phyloP scores from a whole-genome alignment of 441 rosid genomes.

The Gossypium lobatum region DNA sequence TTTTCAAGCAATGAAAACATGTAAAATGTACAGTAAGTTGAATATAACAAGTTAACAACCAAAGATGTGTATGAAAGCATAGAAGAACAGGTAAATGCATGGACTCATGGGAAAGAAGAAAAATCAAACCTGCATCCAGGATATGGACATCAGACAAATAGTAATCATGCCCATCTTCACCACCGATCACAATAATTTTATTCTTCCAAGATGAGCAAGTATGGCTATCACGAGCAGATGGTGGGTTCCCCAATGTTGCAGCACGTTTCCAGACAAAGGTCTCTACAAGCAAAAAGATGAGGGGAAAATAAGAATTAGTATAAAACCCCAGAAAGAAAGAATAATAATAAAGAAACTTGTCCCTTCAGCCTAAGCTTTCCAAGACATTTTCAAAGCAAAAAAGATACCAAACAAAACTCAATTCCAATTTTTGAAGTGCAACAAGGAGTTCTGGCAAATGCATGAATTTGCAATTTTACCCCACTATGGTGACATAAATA shows the following conservation, averaged over 20 bases:
- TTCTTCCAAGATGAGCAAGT: constrained; percentile 90
- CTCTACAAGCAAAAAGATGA: constrained; percentile 39
- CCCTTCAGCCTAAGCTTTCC: neutral
- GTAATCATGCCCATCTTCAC: constrained; percentile 89
- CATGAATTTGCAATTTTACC: neutral
- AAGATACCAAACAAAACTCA: constrained; percentile 1
- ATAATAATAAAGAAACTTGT: neutral
- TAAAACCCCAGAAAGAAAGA: neutral
- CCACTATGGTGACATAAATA: neutral
- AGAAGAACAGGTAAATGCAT: neutral
- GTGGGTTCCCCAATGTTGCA: constrained; percentile 66
- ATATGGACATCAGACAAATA: constrained; percentile 90
- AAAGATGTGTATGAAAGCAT: neutral
- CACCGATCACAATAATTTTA: constrained; percentile 80
- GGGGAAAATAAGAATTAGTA: constrained; percentile 2
- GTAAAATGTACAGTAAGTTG: neutral
- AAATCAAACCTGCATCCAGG: constrained; percentile 73
- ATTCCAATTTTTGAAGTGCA: neutral
- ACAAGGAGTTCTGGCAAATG: neutral
- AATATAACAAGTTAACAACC: neutral
- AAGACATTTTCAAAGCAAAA: constrained; percentile 9
- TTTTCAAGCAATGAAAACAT: neutral
- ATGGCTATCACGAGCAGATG: constrained; percentile 94
- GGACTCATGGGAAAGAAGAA: neutral
- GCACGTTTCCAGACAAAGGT: constrained; percentile 84